These are phyloP conservation scores for Bretschneidera sinensis DNA, from an alignment of 345 rosid genomes.

Conservation along the genomic window DNA sequence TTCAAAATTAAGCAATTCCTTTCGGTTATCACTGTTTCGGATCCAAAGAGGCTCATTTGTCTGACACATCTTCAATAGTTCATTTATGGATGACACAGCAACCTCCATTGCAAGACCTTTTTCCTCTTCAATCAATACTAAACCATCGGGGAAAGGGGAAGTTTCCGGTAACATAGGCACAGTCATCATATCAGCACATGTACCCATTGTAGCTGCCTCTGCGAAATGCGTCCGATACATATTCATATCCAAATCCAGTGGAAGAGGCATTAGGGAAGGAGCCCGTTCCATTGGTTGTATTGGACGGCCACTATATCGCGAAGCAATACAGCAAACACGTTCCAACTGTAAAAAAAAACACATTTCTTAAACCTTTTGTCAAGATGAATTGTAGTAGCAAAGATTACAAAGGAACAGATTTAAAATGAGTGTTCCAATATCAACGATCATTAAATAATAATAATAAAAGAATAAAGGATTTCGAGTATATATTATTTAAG, in stretches of 20 bases:
- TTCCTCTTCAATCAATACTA: slow-evolving; percentile 60
- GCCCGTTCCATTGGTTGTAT: slow-evolving; percentile 41
- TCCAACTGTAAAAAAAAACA: slow-evolving; percentile 78
- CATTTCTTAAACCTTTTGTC: no score
- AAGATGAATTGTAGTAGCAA: no score
- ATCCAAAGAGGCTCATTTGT: slow-evolving; percentile 68
- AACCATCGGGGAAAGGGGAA: slow-evolving; percentile 27
- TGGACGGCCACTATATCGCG: slow-evolving; percentile 48
- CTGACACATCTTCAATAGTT: slow-evolving; percentile 65
- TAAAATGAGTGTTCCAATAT: no score
- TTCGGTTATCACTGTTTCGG: slow-evolving; percentile 28
- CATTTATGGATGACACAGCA: slow-evolving; percentile 60
- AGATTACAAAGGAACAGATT: no score
- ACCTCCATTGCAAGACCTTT: slow-evolving; percentile 63
- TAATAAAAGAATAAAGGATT: no score
- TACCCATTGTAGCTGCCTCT: slow-evolving; percentile 25
- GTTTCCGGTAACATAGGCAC: slow-evolving; percentile 41
- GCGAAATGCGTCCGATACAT: slow-evolving; percentile 43
- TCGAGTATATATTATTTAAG: no score
- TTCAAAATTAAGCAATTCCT: slow-evolving; percentile 49
- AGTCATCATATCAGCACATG: slow-evolving; percentile 46
- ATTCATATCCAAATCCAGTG: slow-evolving; percentile 76
- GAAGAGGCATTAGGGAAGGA: slow-evolving; percentile 39
- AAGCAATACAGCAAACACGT: slow-evolving; percentile 54
- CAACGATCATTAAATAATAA: no score